These are phyloP conservation scores for Malus hybrid DNA, from an alignment of 331 rosid species.

Conservation along the genomic window DNA sequence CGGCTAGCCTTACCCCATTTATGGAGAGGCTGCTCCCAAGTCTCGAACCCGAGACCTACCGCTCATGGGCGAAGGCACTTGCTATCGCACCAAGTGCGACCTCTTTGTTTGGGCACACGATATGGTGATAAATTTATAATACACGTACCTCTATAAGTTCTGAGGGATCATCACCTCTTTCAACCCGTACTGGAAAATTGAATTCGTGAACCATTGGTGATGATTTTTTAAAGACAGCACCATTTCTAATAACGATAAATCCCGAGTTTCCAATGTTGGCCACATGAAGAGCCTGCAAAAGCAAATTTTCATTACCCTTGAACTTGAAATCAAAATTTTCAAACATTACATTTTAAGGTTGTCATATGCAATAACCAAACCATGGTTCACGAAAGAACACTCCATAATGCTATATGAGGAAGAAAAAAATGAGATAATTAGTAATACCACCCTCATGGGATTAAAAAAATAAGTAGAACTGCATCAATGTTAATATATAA, in stretches of 20 bases:
- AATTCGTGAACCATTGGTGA: slow-evolving; percentile 56
- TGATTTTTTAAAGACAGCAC: slow-evolving; percentile 44
- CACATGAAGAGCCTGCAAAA: slow-evolving; percentile 54
- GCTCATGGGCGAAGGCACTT: no score
- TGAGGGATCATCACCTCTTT: slow-evolving; percentile 46
- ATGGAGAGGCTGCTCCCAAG: no score
- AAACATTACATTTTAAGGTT: neutral
- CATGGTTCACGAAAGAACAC: neutral
- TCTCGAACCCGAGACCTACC: no score
- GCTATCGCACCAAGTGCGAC: no score
- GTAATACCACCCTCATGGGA: neutral
- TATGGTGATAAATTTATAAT: neutral
- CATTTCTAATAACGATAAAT: slow-evolving; percentile 54
- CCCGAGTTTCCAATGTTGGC: slow-evolving; percentile 74
- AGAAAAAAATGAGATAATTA: neutral
- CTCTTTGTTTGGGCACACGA: neutral
- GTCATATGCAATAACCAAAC: neutral
- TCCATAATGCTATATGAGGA: neutral
- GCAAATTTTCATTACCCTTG: slow-evolving; percentile 9
- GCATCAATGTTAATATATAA: neutral
- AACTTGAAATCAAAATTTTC: neutral
- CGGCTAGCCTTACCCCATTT: no score
- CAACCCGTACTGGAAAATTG: slow-evolving; percentile 48
- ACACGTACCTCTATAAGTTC: slow-evolving; percentile 44
- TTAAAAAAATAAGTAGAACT: neutral